Percentiles rank a stretch among this genome's conserved stretches.
Conservation (phyloP, 306 rosid genomes). For the Lagenaria siceraria region DNA sequence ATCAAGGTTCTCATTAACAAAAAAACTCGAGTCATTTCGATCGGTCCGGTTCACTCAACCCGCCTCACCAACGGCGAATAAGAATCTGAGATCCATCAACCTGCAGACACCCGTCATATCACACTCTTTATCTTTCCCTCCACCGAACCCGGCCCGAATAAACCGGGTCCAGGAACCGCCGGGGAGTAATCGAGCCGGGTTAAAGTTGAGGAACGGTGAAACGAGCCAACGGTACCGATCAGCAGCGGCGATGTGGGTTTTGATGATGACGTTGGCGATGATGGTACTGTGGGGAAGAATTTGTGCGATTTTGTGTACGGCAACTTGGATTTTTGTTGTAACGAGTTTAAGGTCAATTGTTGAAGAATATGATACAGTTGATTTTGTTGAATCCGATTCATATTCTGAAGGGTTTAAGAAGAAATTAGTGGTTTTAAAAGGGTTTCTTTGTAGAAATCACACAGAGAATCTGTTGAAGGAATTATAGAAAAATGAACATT, state of each 20-base stretch:
- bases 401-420: neutral
- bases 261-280: neutral
- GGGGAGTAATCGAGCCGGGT: neutral
- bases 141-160: neutral
- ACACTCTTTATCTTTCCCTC: neutral
- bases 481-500: neutral
- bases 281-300: constrained; percentile 11
- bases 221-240: neutral
- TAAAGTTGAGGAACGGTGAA: neutral
- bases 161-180: neutral
- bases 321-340: neutral
- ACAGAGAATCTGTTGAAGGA: neutral
- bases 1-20: neutral
- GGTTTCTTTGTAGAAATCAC: neutral
- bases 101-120: neutral
- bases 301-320: constrained; percentile 1
- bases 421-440: neutral
- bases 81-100: neutral
- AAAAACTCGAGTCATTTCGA: neutral
- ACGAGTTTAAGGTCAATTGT: neutral
- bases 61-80: neutral
- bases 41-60: neutral
- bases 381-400: neutral
- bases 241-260: neutral
- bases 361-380: neutral